phyloP scores from a whole-genome alignment of 2,329 filamentous ascomycete genomes.

The Periconia macrospinosa region DNA sequence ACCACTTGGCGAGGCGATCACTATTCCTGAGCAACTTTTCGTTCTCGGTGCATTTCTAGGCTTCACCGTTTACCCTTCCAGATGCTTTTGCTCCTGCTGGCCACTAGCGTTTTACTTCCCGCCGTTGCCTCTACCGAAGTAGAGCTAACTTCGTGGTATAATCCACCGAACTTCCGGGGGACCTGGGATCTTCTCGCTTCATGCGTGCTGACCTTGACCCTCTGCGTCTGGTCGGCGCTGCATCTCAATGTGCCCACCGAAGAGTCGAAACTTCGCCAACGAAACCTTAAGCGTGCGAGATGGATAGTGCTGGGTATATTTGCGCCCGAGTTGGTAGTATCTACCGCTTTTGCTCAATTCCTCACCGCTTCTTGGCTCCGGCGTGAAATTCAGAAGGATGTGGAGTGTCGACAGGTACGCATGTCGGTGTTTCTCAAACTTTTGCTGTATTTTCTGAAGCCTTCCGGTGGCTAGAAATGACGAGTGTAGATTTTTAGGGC shows the following conservation, averaged over 20 bases:
- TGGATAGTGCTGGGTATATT: slow-evolving; percentile 27
- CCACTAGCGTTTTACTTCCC: slow-evolving; percentile 7
- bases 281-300: slow-evolving; percentile 15
- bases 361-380: slow-evolving; percentile 22
- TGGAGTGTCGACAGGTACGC: slow-evolving; percentile 12
- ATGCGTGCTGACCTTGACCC: slow-evolving; percentile 22
- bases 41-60: not conserved
- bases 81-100: slow-evolving; percentile 10
- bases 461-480: too few species aligned
- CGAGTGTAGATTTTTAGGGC: too few species aligned
- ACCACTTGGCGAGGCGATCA: not conserved
- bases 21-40: not conserved
- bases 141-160: slow-evolving; percentile 17
- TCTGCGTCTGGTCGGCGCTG: slow-evolving; percentile 27
- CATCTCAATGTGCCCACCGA: slow-evolving; percentile 25
- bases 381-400: slow-evolving; percentile 18
- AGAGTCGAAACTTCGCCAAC: slow-evolving; percentile 14
- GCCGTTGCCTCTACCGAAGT: slow-evolving; percentile 4
- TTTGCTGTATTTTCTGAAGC: too few species aligned
- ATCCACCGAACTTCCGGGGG: slow-evolving; percentile 18
- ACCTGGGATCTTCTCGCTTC: slow-evolving; percentile 20
- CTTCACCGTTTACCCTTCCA: not conserved
- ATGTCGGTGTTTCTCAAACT: not conserved
- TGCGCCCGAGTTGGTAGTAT: slow-evolving; percentile 28
- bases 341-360: slow-evolving; percentile 26